phyloP scores from a whole-genome alignment of 169 alveolate species.

The Theileria luwenshuni region DNA sequence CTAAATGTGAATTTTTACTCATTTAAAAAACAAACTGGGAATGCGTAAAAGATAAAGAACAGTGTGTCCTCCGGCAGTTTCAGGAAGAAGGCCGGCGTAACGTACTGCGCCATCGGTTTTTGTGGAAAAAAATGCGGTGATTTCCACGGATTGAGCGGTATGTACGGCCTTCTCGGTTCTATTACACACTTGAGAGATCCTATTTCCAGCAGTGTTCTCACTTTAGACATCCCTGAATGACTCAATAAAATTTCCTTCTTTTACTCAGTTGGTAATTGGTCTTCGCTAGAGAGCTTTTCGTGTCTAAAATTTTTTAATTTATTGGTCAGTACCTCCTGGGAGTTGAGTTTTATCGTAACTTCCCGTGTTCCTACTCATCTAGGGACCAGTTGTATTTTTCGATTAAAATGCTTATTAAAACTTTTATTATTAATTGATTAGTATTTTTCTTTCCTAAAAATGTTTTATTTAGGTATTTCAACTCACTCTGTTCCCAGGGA shows the following conservation, averaged over 20 bases:
- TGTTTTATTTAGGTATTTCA: no score
- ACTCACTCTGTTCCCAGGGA: conserved; percentile 17
- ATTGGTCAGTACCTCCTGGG: no score
- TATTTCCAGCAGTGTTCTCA: conserved; percentile 11
- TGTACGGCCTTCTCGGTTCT: conserved; percentile 19
- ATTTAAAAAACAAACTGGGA: conserved; percentile 48
- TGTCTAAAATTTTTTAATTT: conserved; percentile 1
- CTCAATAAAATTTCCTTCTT: neutral
- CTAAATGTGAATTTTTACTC: conserved; percentile 13
- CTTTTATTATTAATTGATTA: neutral
- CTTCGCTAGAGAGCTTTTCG: neutral
- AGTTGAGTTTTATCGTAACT: no score
- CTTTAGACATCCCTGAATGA: neutral
- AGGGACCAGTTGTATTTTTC: no score
- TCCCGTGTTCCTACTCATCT: no score
- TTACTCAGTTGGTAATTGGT: neutral
- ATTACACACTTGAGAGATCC: conserved; percentile 15
- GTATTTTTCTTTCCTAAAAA: conserved; percentile 11
- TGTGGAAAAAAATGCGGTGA: conserved; percentile 26
- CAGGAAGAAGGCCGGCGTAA: conserved; percentile 41
- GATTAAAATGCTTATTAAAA: no score
- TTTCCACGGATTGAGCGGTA: conserved; percentile 25
- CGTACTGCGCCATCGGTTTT: conserved; percentile 25
- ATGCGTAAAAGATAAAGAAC: conserved; percentile 70
- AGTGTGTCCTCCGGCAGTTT: conserved; percentile 68